These are phyloP conservation scores for Beauveria sp. DNA, from an alignment of 2,329 filamentous ascomycete species.

Conservation along the genomic window DNA sequence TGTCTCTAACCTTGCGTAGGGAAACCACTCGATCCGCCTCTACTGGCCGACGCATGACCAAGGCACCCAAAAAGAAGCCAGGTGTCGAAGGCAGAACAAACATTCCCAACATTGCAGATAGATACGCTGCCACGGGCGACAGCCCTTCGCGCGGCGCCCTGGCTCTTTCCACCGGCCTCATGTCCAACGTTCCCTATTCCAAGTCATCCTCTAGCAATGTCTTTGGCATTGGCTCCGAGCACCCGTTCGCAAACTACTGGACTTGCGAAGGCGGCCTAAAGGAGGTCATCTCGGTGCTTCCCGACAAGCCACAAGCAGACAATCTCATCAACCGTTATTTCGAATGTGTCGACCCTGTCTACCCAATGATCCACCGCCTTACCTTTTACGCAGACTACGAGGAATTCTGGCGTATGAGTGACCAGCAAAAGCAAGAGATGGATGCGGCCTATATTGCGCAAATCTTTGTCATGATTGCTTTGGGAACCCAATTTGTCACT, in stretches of 20 bases:
- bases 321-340: slow-evolving; percentile 58
- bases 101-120: slow-evolving; percentile 49
- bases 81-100: slow-evolving; percentile 29
- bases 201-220: slow-evolving; percentile 65
- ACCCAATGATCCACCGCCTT: slow-evolving; percentile 70
- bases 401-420: slow-evolving; percentile 61
- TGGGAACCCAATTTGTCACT: slow-evolving; percentile 71
- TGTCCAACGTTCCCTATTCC: slow-evolving; percentile 68
- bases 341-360: slow-evolving; percentile 69
- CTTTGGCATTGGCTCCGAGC: slow-evolving; percentile 72
- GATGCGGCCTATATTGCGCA: slow-evolving; percentile 66
- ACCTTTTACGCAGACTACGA: slow-evolving; percentile 74
- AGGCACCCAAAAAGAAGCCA: slow-evolving; percentile 47
- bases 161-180: slow-evolving; percentile 50
- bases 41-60: slow-evolving; percentile 49
- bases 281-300: slow-evolving; percentile 68
- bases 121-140: slow-evolving; percentile 37
- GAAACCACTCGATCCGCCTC: slow-evolving; percentile 48
- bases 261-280: slow-evolving; percentile 67
- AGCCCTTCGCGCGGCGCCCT: slow-evolving; percentile 41
- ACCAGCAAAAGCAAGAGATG: slow-evolving; percentile 47
- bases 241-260: slow-evolving; percentile 81
- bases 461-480: slow-evolving; percentile 68
- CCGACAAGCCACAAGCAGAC: slow-evolving; percentile 68
- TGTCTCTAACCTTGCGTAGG: slow-evolving; percentile 27